Percentiles rank a stretch among this genome's conserved stretches.
Evolutionary conservation across 2,329 filamentous ascomycete genomes (phyloP).

Genomic region (Pestalotiopsis fici): DNA sequence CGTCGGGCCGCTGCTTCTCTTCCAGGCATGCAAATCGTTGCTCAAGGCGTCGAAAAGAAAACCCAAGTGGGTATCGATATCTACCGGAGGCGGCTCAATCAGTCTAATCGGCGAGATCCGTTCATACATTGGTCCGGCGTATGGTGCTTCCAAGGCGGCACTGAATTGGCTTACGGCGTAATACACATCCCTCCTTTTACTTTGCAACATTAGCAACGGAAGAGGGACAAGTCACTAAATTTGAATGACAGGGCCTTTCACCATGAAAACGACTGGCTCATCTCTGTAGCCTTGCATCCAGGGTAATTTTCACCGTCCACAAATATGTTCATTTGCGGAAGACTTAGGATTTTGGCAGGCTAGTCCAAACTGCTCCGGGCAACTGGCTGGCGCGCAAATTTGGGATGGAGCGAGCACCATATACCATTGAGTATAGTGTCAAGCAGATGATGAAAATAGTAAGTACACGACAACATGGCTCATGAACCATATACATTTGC

Average conservation of each 20-base stretch:
- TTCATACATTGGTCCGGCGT: conserved; percentile 20
- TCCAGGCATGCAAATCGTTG: conserved; percentile 30
- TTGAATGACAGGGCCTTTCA: conserved; percentile 13
- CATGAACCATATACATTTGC: no score
- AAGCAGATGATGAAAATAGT: conserved; percentile 17
- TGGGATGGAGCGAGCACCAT: conserved; percentile 18
- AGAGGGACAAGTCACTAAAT: background rate
- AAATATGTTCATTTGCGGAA: background rate
- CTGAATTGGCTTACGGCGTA: conserved; percentile 30
- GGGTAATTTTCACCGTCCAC: conserved; percentile 11
- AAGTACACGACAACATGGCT: conserved; percentile 1
- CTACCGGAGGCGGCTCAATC: conserved; percentile 27
- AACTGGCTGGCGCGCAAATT: conserved; percentile 16
- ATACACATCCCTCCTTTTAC: background rate
- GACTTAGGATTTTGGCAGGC: conserved; percentile 8
- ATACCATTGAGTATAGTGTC: conserved; percentile 19
- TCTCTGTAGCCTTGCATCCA: conserved; percentile 14
- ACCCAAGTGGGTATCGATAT: conserved; percentile 32
- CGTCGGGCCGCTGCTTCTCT: conserved; percentile 28
- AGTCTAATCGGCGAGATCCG: conserved; percentile 16
- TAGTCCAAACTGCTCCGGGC: conserved; percentile 18
- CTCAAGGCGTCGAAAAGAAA: conserved; percentile 23
- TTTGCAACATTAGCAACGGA: background rate
- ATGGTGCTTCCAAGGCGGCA: conserved; percentile 31
- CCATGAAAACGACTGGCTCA: conserved; percentile 15